Conservation (phyloP, 768 basidiomycete genomes). For the Lactifluus hygrophoroides region DNA sequence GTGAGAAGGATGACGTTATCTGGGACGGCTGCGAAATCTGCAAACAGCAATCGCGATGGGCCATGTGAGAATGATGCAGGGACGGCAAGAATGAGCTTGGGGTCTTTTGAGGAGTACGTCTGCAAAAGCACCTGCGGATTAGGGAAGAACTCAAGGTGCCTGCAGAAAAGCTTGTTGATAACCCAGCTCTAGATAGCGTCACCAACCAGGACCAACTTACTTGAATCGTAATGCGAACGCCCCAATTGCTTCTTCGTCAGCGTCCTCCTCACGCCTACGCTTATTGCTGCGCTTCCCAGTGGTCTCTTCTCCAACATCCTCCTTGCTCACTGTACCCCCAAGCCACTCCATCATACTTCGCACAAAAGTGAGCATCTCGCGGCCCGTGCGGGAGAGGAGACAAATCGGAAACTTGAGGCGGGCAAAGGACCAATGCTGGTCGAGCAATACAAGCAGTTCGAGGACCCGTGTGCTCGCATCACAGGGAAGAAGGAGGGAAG, state of each 20-base stretch:
- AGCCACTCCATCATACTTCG: constrained; percentile 99
- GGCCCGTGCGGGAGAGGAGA: constrained; percentile 81
- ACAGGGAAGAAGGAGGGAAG: constrained; percentile 83
- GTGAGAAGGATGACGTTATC: constrained; percentile 89
- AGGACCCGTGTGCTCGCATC: constrained; percentile 93
- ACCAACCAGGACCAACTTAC: constrained; percentile 38
- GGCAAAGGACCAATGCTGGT: constrained; percentile 95
- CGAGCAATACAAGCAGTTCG: constrained; percentile 90
- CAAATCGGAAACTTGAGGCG: constrained; percentile 83
- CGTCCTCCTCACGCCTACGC: constrained; percentile 34
- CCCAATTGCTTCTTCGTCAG: constrained; percentile 75
- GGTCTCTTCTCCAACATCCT: constrained; percentile 79
- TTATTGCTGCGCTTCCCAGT: constrained; percentile 40
- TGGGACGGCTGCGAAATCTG: constrained; percentile 72
- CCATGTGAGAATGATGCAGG: constrained; percentile 92
- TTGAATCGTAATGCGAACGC: constrained; percentile 84
- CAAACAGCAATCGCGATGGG: constrained; percentile 78
- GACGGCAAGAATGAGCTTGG: constrained; percentile 90
- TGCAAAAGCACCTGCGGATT: constrained; percentile 73
- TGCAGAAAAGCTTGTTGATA: constrained; percentile 26
- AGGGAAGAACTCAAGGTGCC: constrained; percentile 88
- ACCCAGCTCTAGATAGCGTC: neutral
- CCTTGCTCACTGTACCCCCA: constrained; percentile 89
- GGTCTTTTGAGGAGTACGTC: constrained; percentile 76
- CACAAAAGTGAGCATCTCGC: constrained; percentile 90